Percentiles rank a stretch among this genome's conserved stretches.
Evolutionary conservation across 495 filamentous ascomycete species (phyloP).

Genomic region (Lophiostoma macrostomum): DNA sequence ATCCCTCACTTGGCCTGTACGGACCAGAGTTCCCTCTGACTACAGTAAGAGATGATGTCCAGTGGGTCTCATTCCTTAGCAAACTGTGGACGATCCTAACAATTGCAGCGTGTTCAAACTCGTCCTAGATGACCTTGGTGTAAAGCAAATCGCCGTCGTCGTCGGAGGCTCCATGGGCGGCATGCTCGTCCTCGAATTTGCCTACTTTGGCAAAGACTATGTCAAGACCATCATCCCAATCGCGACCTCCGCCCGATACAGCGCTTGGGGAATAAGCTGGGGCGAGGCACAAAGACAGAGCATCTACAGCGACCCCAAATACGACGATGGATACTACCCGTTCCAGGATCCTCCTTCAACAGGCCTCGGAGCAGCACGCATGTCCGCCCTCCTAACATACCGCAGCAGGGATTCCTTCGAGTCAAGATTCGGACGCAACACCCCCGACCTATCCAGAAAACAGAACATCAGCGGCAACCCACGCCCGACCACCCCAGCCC

Average conservation of each 20-base stretch:
- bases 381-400: constrained; percentile 94
- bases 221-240: constrained; percentile 89
- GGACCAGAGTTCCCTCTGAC: constrained; percentile 96
- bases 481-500: constrained; percentile 61
- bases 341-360: constrained; percentile 68
- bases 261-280: constrained; percentile 99
- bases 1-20: constrained; percentile 71
- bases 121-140: constrained; percentile 83
- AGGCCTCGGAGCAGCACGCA: constrained; percentile 89
- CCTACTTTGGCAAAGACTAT: constrained; percentile 93
- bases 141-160: constrained; percentile 80
- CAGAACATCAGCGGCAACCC: constrained; percentile 72
- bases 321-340: constrained; percentile 92
- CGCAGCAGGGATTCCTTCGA: constrained; percentile 96
- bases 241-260: constrained; percentile 90
- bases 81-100: constrained; percentile 8
- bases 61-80: constrained; percentile 48
- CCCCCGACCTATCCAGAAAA: constrained; percentile 73
- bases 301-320: constrained; percentile 98
- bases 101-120: constrained; percentile 75
- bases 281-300: constrained; percentile 95
- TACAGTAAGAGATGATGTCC: constrained; percentile 92
- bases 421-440: constrained; percentile 89
- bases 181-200: constrained; percentile 95
- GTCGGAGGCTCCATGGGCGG: constrained; percentile 98